These are phyloP conservation scores for Phaeosphaeria sp. DNA, from an alignment of 2,329 filamentous ascomycete genomes.

Conservation along the genomic window DNA sequence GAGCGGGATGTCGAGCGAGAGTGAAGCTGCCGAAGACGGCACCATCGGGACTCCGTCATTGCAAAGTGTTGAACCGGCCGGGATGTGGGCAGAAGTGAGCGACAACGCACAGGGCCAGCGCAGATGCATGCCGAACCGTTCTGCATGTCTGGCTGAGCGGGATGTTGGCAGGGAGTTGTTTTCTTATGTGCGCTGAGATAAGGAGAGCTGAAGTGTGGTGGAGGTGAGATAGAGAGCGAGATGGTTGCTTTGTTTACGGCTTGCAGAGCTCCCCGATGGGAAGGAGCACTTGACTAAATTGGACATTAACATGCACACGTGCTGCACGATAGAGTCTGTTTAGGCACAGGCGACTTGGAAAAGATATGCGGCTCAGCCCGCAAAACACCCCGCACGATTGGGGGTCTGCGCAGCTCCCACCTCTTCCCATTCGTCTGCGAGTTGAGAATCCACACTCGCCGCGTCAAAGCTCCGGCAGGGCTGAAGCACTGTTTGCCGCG, in stretches of 20 bases:
- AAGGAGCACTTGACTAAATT: neutral
- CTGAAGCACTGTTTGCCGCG: neutral
- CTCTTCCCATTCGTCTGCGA: constrained; percentile 7
- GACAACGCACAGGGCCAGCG: neutral
- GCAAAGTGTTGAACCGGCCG: neutral
- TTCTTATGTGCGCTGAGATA: neutral
- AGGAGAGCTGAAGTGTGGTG: neutral
- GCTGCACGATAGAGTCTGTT: neutral
- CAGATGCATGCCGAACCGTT: neutral
- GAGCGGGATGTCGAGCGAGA: constrained; percentile 1
- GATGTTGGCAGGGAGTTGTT: neutral
- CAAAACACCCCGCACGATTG: neutral
- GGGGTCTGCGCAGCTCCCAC: neutral
- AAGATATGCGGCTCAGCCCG: neutral
- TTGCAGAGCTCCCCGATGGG: neutral
- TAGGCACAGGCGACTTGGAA: neutral
- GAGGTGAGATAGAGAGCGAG: neutral
- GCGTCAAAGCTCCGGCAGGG: constrained; percentile 6
- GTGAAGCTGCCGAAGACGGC: constrained; percentile 10
- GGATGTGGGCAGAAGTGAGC: constrained; percentile 15
- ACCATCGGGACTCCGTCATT: constrained; percentile 13
- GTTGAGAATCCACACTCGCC: neutral
- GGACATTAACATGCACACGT: neutral
- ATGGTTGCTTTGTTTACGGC: neutral
- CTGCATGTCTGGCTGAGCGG: neutral